phyloP scores from a whole-genome alignment of 306 rosid genomes.

The Prunus fruticosa region DNA sequence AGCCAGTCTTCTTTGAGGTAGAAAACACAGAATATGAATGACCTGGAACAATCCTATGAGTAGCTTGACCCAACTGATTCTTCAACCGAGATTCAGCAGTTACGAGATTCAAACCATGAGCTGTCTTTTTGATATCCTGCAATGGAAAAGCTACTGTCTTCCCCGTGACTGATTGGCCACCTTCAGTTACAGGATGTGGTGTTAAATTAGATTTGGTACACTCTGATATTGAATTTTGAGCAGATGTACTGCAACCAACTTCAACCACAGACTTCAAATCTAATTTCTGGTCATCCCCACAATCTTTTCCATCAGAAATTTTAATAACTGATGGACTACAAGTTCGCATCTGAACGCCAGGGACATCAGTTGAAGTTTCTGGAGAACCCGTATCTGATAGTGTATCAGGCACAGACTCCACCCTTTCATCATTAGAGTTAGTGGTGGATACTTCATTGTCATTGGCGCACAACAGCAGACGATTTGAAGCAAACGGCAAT shows the following conservation, averaged over 20 bases:
- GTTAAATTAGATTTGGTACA: slow-evolving; percentile 21
- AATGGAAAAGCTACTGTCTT: slow-evolving; percentile 38
- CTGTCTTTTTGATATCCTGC: slow-evolving; percentile 41
- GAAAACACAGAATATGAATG: slow-evolving; percentile 30
- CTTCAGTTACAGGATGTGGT: slow-evolving; percentile 33
- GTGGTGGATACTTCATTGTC: slow-evolving; percentile 31
- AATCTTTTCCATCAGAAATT: slow-evolving; percentile 32
- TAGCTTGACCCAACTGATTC: slow-evolving; percentile 37
- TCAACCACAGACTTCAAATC: slow-evolving; percentile 35
- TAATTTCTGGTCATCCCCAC: slow-evolving; percentile 35
- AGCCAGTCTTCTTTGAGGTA: slow-evolving; percentile 37
- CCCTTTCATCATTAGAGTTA: slow-evolving; percentile 44
- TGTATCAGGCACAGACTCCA: slow-evolving; percentile 36
- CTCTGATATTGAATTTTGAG: slow-evolving; percentile 26
- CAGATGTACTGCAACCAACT: slow-evolving; percentile 31
- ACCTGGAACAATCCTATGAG: slow-evolving; percentile 30
- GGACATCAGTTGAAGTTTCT: slow-evolving; percentile 40
- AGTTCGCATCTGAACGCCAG: slow-evolving; percentile 27
- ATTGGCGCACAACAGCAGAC: slow-evolving; percentile 27
- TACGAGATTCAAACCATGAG: slow-evolving; percentile 31
- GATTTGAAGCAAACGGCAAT: slow-evolving; percentile 34
- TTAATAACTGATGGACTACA: slow-evolving; percentile 20
- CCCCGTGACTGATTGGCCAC: slow-evolving; percentile 26
- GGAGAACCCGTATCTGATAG: slow-evolving; percentile 37
- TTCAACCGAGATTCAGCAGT: slow-evolving; percentile 38